A percentile compares a stretch with the other conserved stretches of the same genome.
phyloP scores from a whole-genome alignment of 257 asterid species.

The Nicotiana attenuata region DNA sequence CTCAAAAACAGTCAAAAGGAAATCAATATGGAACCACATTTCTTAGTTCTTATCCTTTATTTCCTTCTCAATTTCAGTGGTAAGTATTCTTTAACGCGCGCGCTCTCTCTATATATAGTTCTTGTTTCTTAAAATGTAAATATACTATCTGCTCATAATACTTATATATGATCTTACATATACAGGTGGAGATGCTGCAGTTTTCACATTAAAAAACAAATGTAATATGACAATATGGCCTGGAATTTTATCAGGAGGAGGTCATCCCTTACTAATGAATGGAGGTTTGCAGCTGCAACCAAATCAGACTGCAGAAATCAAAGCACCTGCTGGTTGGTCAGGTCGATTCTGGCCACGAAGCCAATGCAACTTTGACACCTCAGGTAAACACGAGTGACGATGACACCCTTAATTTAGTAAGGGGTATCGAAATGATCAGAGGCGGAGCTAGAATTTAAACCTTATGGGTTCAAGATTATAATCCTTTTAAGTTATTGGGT shows the following conservation, averaged over 20 bases:
- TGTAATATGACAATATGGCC: conserved; percentile 53
- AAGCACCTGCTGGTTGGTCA: conserved; percentile 63
- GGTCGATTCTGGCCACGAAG: conserved; percentile 75
- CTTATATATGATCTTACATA: not conserved
- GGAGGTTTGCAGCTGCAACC: conserved; percentile 46
- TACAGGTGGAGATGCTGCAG: conserved; percentile 31
- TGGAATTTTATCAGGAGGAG: conserved; percentile 41
- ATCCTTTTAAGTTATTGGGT: too few relatives aligned
- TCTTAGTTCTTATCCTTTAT: not conserved
- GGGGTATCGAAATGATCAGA: too few relatives aligned
- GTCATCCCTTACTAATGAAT: conserved; percentile 37
- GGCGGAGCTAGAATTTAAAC: too few relatives aligned
- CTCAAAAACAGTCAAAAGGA: not conserved
- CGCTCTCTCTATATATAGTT: not conserved
- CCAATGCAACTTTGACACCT: conserved; percentile 51
- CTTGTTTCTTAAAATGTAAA: not conserved
- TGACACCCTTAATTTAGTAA: too few relatives aligned
- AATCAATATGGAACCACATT: not conserved
- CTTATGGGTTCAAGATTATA: too few relatives aligned
- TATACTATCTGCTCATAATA: not conserved
- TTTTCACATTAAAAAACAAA: conserved; percentile 44
- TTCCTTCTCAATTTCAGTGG: not conserved
- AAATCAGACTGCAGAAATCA: not conserved
- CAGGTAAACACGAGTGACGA: conserved; percentile 16
- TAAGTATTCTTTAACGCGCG: not conserved